A percentile compares a stretch with the other conserved stretches of the same genome.
Conservation (phyloP, 257 asterid species). For the Leonotis leonurus region DNA sequence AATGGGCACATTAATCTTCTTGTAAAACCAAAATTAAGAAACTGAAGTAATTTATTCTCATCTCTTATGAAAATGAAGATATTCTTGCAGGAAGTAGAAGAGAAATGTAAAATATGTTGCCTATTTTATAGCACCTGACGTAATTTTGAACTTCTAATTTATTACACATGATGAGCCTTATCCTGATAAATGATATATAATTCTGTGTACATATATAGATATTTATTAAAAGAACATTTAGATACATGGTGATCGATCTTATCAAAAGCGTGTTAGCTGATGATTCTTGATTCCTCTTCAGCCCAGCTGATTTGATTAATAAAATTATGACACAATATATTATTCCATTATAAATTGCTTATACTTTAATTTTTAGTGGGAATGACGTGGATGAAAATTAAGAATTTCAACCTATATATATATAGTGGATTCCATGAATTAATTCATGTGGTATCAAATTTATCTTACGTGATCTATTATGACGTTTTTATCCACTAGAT, state of each 20-base stretch:
- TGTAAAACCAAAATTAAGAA: background rate
- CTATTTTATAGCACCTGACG: background rate
- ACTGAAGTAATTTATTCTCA: slow-evolving; percentile 2
- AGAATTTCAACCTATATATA: background rate
- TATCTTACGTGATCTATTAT: background rate
- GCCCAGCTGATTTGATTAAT: slow-evolving; percentile 21
- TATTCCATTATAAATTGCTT: background rate
- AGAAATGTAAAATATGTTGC: background rate
- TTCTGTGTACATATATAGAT: background rate
- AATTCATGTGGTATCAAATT: background rate
- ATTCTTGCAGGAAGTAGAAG: slow-evolving; percentile 2
- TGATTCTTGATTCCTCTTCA: slow-evolving; percentile 33
- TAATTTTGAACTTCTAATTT: background rate
- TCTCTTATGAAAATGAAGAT: slow-evolving; percentile 7
- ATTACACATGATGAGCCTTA: slow-evolving; percentile 7
- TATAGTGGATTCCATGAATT: background rate
- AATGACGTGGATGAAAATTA: background rate
- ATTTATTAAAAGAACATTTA: too few species aligned
- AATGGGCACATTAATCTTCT: background rate
- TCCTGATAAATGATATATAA: too few species aligned
- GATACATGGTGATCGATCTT: background rate
- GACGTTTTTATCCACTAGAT: background rate
- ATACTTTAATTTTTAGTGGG: background rate
- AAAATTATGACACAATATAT: background rate
- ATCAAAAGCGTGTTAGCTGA: slow-evolving; percentile 17